Evolutionary conservation across 140 eudicot species (phyloP), one percentile per base, ranked within the genome.

Genomic region (Stevia rebaudiana): DNA sequence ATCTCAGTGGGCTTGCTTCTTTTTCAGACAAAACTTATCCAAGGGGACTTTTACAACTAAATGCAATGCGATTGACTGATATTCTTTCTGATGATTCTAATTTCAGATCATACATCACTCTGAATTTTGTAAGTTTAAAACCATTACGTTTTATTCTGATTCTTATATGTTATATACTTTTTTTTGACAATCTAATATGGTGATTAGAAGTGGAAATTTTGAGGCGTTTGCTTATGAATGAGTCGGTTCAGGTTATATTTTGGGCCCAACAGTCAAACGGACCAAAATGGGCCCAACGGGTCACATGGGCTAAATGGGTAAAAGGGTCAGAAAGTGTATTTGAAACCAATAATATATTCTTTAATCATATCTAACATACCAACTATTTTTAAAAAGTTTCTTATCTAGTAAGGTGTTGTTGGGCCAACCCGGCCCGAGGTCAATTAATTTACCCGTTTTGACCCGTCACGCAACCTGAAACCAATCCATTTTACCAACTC

Each of bases 71-170:
- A 19, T 69, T 88, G 69, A 81, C 83, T 2, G 97, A 94, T 56
- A 77, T 94, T 71, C 83, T 94, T 70, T 88, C 97, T 33, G 97
- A 94, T 80, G 99, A 94, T 76, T 88, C 99, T 21, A 94, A 94
- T 72, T 94, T 94, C 58, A 86, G 97, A 67, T 78, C 94, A 21
- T 86, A 75, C 78, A 76, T 94, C 67, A 94, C 86, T 48, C 39
- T 54, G 47, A 65, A 94, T 80, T 83, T 86, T 76, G 99, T 94
- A 78, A 81, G 97, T 61, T 74, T 58, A 48, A 17, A 55, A 16
- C 74, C 9, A 58, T 24, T 52, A 19, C 52, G 16, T 60, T 15
- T 44, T 36, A 50, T 52, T 12, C 9, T 59, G 47, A 74, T 55
- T 31, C 18, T 31, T 65, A 47, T n/a, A 40, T n/a, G 23, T 58